Evolutionary conservation across 2,329 filamentous ascomycete species (phyloP).

Genomic region (Aspergillus chevalieri): DNA sequence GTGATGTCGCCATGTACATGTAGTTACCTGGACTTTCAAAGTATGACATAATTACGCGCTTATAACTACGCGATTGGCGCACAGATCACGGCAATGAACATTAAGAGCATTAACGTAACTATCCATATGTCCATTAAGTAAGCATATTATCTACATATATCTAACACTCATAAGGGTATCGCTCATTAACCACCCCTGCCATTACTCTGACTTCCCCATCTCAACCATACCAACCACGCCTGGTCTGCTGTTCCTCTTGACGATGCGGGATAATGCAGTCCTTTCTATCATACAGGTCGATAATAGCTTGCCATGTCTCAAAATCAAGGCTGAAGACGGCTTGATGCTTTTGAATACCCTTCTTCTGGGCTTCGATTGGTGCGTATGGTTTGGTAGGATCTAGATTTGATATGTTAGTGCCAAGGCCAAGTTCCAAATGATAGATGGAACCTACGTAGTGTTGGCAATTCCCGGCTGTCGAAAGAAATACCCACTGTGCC

Average conservation of each 20-base stretch:
- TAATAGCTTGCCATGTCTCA: constrained; percentile 71
- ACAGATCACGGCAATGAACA: not conserved
- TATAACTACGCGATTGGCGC: too few species aligned
- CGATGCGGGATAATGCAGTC: constrained; percentile 81
- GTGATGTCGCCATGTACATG: not conserved
- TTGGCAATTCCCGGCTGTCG: constrained; percentile 69
- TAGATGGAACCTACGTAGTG: constrained; percentile 59
- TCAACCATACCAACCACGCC: constrained; percentile 62
- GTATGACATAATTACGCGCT: too few species aligned
- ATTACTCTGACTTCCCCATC: too few species aligned
- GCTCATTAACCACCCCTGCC: too few species aligned
- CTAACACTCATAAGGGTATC: too few species aligned
- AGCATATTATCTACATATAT: too few species aligned
- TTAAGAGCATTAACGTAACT: too few species aligned
- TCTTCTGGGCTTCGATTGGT: constrained; percentile 43
- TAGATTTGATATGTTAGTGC: constrained; percentile 21
- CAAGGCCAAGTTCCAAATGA: constrained; percentile 1
- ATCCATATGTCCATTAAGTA: too few species aligned
- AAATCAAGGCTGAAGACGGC: constrained; percentile 86
- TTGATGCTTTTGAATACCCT: constrained; percentile 66
- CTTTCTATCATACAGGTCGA: constrained; percentile 68
- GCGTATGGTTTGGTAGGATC: constrained; percentile 41
- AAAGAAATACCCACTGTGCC: constrained; percentile 67
- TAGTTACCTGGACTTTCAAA: not conserved
- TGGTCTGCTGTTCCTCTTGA: constrained; percentile 50